Conservation (phyloP, 164 flowering plant genomes). For the Hamamelis virginiana region DNA sequence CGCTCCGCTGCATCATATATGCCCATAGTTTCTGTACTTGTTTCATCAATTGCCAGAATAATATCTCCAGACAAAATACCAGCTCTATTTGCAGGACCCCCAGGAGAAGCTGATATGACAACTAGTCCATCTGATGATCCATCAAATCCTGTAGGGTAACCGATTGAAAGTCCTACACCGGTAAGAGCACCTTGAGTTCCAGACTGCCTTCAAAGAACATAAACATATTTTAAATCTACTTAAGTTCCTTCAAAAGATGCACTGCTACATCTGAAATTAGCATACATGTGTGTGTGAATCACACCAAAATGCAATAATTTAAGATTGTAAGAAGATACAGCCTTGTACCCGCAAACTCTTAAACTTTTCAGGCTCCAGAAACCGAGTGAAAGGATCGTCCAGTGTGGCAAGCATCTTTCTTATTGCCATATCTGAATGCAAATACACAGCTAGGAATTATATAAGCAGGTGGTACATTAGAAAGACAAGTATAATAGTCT, state of each 20-base stretch:
- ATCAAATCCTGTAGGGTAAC: slow-evolving; percentile 61
- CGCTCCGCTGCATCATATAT: slow-evolving; percentile 95
- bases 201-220: slow-evolving; percentile 89
- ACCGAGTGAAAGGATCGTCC: slow-evolving; percentile 94
- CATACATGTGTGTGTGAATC: neutral
- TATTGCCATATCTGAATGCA: slow-evolving; percentile 71
- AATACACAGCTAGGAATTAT: slow-evolving; percentile 14
- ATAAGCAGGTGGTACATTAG: slow-evolving; percentile 6
- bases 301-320: slow-evolving; percentile 3
- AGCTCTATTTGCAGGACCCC: slow-evolving; percentile 90
- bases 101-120: slow-evolving; percentile 89
- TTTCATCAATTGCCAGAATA: slow-evolving; percentile 69
- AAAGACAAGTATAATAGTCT: neutral
- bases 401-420: slow-evolving; percentile 92
- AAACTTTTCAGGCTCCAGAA: slow-evolving; percentile 90
- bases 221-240: slow-evolving; percentile 8
- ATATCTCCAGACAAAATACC: slow-evolving; percentile 83
- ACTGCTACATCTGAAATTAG: neutral
- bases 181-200: slow-evolving; percentile 96
- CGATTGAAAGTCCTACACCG: slow-evolving; percentile 94
- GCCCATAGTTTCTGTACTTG: slow-evolving; percentile 73
- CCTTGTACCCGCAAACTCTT: slow-evolving; percentile 76
- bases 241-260: neutral
- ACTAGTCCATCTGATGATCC: slow-evolving; percentile 66
- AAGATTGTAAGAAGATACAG: slow-evolving; percentile 22